Evolutionary conservation across 140 eudicot genomes (phyloP), one percentile per base, ranked within the genome.

Genomic region (Cichorium intybus): DNA sequence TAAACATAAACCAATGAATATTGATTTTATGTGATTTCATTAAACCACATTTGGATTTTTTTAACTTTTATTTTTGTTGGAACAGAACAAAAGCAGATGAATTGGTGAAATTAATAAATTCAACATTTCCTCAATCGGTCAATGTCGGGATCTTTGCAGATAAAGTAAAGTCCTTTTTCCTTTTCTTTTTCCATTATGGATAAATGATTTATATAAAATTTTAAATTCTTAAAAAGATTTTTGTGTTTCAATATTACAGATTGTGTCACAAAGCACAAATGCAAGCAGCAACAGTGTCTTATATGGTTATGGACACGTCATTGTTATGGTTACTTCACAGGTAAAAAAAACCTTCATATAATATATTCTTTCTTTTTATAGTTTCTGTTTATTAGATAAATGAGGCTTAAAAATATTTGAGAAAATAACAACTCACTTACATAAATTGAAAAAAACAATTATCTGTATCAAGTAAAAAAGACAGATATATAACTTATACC

Each of bases 301-400:
- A 51, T 93, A 77, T 72, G 97, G 87, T 58, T 84, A 75, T 74
- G 84, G 77, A 22, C 95, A 84, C 57, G 97, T 89, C 57, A 69
- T 89, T 64, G 90, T 93, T 56, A 80, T 75, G 75, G 88, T 89
- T 69, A 86, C 95, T 17, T 78, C 97, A 61, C 79, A 84, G 97
- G 99, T 93, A 62, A 74, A 17, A n/a, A 18, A 62, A 73, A 18
- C 15, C 62, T n/a, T n/a, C n/a, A n/a, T n/a, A 35, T 48, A 6
- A 47, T 62, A 37, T 31, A 0, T 24, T 71, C 21, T 66, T 55
- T 48, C 24, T 53, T 52, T 24, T 71, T 37, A 23, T 20, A 28
- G n/a, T 34, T 23, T 10, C 35, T 68, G n/a, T n/a, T n/a, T n/a
- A n/a, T n/a, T n/a, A n/a, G n/a, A n/a, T n/a, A n/a, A n/a, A 34